Base-by-base conservation (phyloP, 2,329 filamentous ascomycete species). In the Pezicula rhizophila region DNA sequence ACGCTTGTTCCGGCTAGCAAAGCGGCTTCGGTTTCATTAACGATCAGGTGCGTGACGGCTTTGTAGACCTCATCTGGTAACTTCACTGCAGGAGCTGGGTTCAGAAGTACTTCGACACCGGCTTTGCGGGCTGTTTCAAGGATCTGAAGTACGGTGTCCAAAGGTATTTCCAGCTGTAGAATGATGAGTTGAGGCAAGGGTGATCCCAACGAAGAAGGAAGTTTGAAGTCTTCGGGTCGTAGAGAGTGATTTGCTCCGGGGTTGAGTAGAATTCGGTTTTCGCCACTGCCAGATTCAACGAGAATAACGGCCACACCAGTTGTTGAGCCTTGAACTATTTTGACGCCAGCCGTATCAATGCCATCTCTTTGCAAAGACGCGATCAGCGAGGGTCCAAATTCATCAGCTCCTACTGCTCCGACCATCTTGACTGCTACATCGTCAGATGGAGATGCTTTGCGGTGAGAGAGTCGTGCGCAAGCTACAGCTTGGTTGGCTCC, bases 401-500 rank as follows among this genome's bases (percentile, higher is more conserved):
- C 71, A 62, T 88, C 85, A 55, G 75, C 70, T 48, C 87, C 87
- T 0, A 91, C 85, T 14, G 84, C 82, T 43, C 87, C 87, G 17
- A 88, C 69, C 85, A 92, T 90, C 60, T 78, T 74, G 35, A 91
- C 78, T 4, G 68, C 60, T 28, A 76, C 64, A 44, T 57, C 52
- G 8, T 49, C 45, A 18, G 42, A 20, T 6, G 23, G 39, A 12
- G 53, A 38, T 33, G 64, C 57, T 31, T 71, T 73, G 25, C 75
- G 63, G 42, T 85, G 79, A 1, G 88, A 93, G 45, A 95, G 79
- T 54, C 92, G 87, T 45, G 85, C 87, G 69, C 86, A 90, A 20
- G 90, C 89, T 48, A 96, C 87, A 51, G 90, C 91, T 72, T 97
- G 92, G 73, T 97, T 97, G 52, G 91, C 90, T 55, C 92, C 92